Evolutionary conservation across 2,329 filamentous ascomycete species (phyloP).

Genomic region (Fusarium anguioides): DNA sequence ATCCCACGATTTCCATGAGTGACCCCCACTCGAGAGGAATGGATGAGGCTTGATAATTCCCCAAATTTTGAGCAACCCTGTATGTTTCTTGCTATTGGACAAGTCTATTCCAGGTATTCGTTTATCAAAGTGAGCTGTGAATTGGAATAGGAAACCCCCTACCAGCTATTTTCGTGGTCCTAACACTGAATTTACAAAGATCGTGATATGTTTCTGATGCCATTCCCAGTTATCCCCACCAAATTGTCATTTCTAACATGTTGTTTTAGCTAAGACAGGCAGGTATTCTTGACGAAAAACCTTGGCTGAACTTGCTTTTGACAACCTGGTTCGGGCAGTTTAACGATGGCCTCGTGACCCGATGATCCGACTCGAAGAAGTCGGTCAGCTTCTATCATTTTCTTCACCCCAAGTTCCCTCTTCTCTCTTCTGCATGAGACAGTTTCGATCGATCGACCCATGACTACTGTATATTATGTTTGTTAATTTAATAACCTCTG

Average conservation of each 20-base stretch:
- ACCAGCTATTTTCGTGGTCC: neutral
- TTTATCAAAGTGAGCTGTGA: neutral
- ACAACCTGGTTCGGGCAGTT: neutral
- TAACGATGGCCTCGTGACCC: conserved; percentile 19
- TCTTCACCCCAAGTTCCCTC: conserved; percentile 5
- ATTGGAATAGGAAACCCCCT: neutral
- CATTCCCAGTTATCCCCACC: neutral
- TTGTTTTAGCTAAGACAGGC: too few species aligned
- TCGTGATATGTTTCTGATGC: conserved; percentile 12
- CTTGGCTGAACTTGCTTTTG: conserved; percentile 18
- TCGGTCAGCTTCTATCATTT: neutral
- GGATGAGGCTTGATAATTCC: neutral
- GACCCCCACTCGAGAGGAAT: neutral
- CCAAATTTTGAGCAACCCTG: neutral
- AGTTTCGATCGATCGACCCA: neutral
- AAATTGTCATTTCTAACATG: neutral
- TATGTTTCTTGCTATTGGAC: neutral
- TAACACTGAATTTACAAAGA: neutral
- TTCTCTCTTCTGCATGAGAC: conserved; percentile 8
- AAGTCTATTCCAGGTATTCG: neutral
- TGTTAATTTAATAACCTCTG: conserved; percentile 1
- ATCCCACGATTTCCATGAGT: neutral
- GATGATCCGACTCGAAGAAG: conserved; percentile 13
- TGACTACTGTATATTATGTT: neutral
- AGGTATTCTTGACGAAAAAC: neutral